A percentile compares a stretch with the other conserved stretches of the same genome.
Evolutionary conservation across 305 asterid species (phyloP).

Genomic region (Fraxinus velutina): DNA sequence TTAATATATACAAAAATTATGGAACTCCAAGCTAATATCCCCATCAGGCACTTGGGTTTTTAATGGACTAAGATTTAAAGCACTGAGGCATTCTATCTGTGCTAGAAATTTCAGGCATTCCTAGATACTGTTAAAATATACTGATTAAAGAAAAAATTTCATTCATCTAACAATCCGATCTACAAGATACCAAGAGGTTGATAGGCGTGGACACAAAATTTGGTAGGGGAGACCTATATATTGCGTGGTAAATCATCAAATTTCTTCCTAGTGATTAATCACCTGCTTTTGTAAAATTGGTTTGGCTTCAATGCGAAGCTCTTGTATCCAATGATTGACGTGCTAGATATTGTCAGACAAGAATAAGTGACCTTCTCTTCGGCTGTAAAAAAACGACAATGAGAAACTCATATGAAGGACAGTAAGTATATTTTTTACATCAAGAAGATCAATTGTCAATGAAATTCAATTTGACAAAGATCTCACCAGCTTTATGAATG

Average conservation of each 20-base stretch:
- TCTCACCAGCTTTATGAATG: background rate
- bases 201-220: background rate
- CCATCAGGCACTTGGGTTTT: background rate
- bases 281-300: background rate
- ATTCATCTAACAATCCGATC: background rate
- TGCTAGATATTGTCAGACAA: constrained; percentile 22
- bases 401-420: background rate
- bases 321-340: background rate
- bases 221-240: background rate
- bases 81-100: background rate
- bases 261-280: background rate
- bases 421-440: background rate
- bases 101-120: background rate
- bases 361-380: constrained; percentile 30
- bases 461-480: background rate
- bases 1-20: background rate
- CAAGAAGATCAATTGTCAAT: background rate
- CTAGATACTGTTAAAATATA: background rate
- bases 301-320: background rate
- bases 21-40: background rate
- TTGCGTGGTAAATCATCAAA: background rate
- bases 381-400: constrained; percentile 29
- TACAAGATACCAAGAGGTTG: background rate
- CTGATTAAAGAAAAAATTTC: background rate
- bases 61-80: background rate